These are phyloP conservation scores for Claviceps sp. DNA, from an alignment of 2,329 filamentous ascomycete genomes.

Conservation along the genomic window DNA sequence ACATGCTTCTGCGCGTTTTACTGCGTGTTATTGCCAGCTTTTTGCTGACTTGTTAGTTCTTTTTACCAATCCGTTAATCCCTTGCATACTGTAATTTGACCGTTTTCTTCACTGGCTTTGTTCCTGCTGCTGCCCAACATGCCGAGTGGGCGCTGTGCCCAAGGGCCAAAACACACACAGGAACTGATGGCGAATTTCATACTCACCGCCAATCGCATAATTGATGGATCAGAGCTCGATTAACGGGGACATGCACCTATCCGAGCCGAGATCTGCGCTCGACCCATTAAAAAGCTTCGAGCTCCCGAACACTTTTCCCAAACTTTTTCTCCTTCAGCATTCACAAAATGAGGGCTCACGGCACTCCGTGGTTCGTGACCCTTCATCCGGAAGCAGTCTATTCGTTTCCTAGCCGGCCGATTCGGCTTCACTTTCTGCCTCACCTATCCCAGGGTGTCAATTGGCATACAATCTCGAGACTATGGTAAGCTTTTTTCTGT, in stretches of 20 bases:
- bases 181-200: slow-evolving; percentile 1
- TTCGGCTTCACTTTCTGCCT: too few species aligned
- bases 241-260: slow-evolving; percentile 10
- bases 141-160: too few species aligned
- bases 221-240: slow-evolving; percentile 12
- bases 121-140: not conserved
- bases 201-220: slow-evolving; percentile 15
- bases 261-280: not conserved
- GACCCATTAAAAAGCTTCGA: slow-evolving; percentile 1
- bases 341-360: not conserved
- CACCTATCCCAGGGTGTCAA: too few species aligned
- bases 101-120: not conserved
- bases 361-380: not conserved
- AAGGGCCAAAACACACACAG: too few species aligned
- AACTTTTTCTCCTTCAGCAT: not conserved
- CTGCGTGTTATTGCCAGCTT: too few species aligned
- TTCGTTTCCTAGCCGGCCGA: too few species aligned
- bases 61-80: too few species aligned
- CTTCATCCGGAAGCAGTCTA: not conserved
- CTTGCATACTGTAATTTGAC: too few species aligned
- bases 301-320: not conserved
- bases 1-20: too few species aligned
- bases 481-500: slow-evolving; percentile 4
- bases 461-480: not conserved
- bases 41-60: too few species aligned